Conservation (phyloP, 2,329 filamentous ascomycete species). For the Cadophora sp. region DNA sequence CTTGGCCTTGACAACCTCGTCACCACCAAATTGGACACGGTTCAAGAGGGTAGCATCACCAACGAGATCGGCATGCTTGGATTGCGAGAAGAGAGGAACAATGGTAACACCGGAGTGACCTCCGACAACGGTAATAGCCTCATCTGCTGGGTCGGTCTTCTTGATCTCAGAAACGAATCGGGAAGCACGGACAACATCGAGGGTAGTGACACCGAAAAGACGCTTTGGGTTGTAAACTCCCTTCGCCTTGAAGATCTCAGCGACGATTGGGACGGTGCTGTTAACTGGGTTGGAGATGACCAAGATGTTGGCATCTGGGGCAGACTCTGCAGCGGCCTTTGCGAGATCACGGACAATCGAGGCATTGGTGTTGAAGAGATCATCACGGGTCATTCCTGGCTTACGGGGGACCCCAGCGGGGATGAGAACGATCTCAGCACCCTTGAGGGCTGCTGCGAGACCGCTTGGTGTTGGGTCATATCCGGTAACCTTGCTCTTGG, state of each 20-base stretch:
- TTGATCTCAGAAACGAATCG: constrained; percentile 98
- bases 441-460: constrained; percentile 81
- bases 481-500: constrained; percentile 92
- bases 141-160: constrained; percentile 85
- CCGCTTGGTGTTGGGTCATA: constrained; percentile 80
- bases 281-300: constrained; percentile 99
- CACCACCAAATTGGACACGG: constrained; percentile 97
- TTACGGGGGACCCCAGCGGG: constrained; percentile 93
- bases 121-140: constrained; percentile 95
- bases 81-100: constrained; percentile 96
- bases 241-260: constrained; percentile 93
- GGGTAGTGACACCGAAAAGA: constrained; percentile 98
- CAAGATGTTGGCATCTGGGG: constrained; percentile 92
- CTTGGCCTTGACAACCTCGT: constrained; percentile 99
- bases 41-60: constrained; percentile 78
- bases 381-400: constrained; percentile 99
- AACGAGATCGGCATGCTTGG: constrained; percentile 81
- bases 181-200: constrained; percentile 96
- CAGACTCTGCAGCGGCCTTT: constrained; percentile 88
- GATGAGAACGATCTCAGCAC: constrained; percentile 93
- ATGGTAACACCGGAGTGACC: constrained; percentile 99
- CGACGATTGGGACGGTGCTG: constrained; percentile 97
- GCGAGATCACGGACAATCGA: constrained; percentile 98
- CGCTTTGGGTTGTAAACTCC: constrained; percentile 99
- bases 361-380: constrained; percentile 99